Evolutionary conservation across 768 basidiomycete species (phyloP).

Genomic region (Agrocybe praecox): DNA sequence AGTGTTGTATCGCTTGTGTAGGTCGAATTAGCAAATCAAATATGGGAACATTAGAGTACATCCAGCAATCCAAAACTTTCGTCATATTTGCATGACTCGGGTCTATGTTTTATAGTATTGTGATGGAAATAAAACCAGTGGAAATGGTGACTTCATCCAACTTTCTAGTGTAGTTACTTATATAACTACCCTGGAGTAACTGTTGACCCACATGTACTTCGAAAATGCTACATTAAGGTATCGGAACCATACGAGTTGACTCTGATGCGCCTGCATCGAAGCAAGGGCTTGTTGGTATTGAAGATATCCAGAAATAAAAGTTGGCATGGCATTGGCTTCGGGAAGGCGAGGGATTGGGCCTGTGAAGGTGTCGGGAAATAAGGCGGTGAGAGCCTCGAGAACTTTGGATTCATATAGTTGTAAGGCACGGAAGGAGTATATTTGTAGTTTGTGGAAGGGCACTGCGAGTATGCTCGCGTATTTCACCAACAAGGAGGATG

Average conservation of each 20-base stretch:
- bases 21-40: too few species aligned
- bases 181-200: conserved; percentile 65
- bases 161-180: too few species aligned
- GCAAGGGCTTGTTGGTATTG: conserved; percentile 58
- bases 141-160: too few species aligned
- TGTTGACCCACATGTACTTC: conserved; percentile 92
- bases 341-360: conserved; percentile 14
- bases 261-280: conserved; percentile 74
- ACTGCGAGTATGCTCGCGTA: conserved; percentile 62
- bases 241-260: conserved; percentile 89
- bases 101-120: too few species aligned
- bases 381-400: conserved; percentile 13
- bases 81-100: too few species aligned
- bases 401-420: conserved; percentile 25
- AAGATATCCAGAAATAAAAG: conserved; percentile 58
- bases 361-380: conserved; percentile 15
- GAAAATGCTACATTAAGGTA: conserved; percentile 83
- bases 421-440: conserved; percentile 29
- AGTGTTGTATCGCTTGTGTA: too few species aligned
- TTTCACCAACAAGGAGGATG: conserved; percentile 58
- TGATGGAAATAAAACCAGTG: too few species aligned
- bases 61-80: too few species aligned
- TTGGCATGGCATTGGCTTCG: conserved; percentile 27
- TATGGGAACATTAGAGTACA: too few species aligned
- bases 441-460: conserved; percentile 48